Percentiles rank a stretch among this genome's conserved stretches.
These are phyloP conservation scores for Termitomyces sp. DNA, from an alignment of 768 basidiomycete genomes.

Conservation along the genomic window DNA sequence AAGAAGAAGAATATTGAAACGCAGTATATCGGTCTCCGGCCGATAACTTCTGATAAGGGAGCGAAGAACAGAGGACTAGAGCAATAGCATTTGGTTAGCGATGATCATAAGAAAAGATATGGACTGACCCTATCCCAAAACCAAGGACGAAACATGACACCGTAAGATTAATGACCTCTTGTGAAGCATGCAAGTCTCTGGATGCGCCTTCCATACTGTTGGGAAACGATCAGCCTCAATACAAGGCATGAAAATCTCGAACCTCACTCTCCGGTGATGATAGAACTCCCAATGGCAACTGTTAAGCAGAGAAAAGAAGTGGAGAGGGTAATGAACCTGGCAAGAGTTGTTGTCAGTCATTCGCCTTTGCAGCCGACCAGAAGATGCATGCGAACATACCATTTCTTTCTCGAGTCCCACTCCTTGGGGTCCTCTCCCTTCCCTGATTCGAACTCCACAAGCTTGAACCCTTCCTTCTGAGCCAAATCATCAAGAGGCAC, in stretches of 20 bases:
- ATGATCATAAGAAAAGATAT: constrained; percentile 11
- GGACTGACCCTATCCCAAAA: constrained; percentile 35
- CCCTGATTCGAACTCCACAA: constrained; percentile 14
- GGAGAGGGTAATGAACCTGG: constrained; percentile 31
- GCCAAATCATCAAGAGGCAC: constrained; percentile 32
- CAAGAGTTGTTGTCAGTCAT: not conserved
- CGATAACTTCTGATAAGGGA: constrained; percentile 35
- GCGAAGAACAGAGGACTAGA: constrained; percentile 38
- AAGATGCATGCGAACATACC: constrained; percentile 20
- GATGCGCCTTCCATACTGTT: constrained; percentile 31
- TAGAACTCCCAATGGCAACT: constrained; percentile 36
- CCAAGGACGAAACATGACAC: constrained; percentile 45
- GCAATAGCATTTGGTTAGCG: not conserved
- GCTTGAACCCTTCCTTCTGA: constrained; percentile 3
- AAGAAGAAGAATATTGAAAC: constrained; percentile 38
- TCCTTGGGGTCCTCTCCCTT: constrained; percentile 10
- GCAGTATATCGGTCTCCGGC: constrained; percentile 33
- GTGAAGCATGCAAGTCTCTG: constrained; percentile 26
- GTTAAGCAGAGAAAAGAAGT: constrained; percentile 34
- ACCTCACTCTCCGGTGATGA: constrained; percentile 39
- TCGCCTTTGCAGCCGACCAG: not conserved
- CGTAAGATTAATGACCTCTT: constrained; percentile 37
- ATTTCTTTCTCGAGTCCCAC: constrained; percentile 24
- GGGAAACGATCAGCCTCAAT: not conserved
- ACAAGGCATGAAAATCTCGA: not conserved